Evolutionary conservation across 345 rosid species (phyloP).

Genomic region (Angophora floribunda): DNA sequence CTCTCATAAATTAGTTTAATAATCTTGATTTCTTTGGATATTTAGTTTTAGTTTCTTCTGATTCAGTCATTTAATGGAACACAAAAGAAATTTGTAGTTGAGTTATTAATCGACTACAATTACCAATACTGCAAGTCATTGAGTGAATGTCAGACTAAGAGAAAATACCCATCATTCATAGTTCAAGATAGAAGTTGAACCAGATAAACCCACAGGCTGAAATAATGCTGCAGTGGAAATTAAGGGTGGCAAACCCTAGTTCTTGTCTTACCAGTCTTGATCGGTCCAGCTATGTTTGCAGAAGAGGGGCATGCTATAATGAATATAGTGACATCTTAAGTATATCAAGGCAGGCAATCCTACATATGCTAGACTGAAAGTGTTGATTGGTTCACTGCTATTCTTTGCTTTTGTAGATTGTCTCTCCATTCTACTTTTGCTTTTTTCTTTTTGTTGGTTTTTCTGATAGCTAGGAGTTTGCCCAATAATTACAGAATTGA

Average conservation of each 20-base stretch:
- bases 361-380: not conserved
- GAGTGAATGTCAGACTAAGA: not conserved
- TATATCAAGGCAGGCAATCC: not conserved
- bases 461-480: not conserved
- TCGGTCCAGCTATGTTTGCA: not conserved
- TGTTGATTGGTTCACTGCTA: not conserved
- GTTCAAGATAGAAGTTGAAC: not conserved
- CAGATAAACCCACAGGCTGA: not conserved
- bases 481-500: not conserved
- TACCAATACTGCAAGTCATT: not conserved
- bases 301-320: not conserved
- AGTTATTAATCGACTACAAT: not conserved
- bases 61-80: not conserved
- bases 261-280: not conserved
- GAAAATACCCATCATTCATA: not conserved
- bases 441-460: not conserved
- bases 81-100: not conserved
- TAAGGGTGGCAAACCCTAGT: not conserved
- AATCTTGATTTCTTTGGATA: not conserved
- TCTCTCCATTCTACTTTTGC: not conserved
- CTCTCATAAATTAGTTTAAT: not conserved
- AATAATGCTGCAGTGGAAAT: not conserved
- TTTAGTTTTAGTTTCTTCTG: not conserved
- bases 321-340: not conserved
- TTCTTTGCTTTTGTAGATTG: not conserved